Evolutionary conservation across 1,284 basidiomycete species (phyloP), one percentile per base, ranked within the genome.

Genomic region (Microbotryum silenes-acaulis): DNA sequence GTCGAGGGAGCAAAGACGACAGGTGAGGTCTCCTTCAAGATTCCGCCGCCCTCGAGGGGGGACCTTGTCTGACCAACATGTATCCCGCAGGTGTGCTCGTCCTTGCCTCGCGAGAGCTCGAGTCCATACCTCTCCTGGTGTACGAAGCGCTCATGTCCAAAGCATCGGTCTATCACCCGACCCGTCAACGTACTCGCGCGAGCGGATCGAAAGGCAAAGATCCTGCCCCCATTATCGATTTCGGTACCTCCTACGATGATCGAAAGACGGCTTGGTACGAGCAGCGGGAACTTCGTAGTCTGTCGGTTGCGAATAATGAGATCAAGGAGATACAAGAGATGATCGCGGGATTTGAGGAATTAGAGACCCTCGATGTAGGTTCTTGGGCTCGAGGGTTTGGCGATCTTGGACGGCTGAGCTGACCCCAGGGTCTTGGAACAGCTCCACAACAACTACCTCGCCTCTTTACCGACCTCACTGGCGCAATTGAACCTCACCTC

Each of bases 301-400:
- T 68, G 10, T 62, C 56, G 18, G 45, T 64, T 10, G 48, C 56
- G 5, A 68, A 60, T 29, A 68, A 68, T 54, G 67, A 68, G 45
- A 33, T 68, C n/a, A 51, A 16, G 5, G 16, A 2, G 4, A 16
- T 66, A 1, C 60, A 56, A 3, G 67, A 66, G 18, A 57, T 56
- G 48, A 45, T 68, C 3, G 67, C 54, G 2, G 67, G 62, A 0
- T 68, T 68, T n/a, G 62, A 66, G 21, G 64, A 66, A 4, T 47
- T 68, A 1, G 59, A 64, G 37, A 23, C 52, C 3, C 59, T 68
- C 5, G 64, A 68, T n/a, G 66, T 67, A 46, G 42, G 66, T 44
- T 23, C 1, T 9, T 23, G 6, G 16, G 37, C 37, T 12, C 12
- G 37, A 18, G 37, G 16, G 9, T 1, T 18, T 20, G 6, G 45